Conservation (phyloP, 495 filamentous ascomycete genomes). For the Elasticomyces elasticus region DNA sequence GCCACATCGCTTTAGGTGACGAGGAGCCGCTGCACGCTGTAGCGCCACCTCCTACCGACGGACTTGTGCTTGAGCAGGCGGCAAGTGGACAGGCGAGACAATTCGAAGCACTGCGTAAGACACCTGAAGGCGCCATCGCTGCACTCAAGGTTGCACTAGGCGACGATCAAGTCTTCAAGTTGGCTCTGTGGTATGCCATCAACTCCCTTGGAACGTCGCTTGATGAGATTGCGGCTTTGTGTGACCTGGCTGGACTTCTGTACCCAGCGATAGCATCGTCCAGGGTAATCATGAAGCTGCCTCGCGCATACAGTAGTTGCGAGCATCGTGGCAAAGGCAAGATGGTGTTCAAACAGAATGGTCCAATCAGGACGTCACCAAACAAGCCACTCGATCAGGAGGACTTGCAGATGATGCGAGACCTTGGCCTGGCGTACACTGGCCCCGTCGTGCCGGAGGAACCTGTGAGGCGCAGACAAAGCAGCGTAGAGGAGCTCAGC, state of each 20-base stretch:
- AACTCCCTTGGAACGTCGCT: slow-evolving; percentile 55
- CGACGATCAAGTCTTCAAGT: slow-evolving; percentile 50
- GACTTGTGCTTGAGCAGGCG: slow-evolving; percentile 73
- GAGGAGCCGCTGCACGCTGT: slow-evolving; percentile 26
- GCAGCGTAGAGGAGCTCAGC: not conserved
- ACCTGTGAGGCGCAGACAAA: slow-evolving; percentile 5
- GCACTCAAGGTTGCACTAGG: slow-evolving; percentile 65
- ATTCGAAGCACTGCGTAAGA: slow-evolving; percentile 36
- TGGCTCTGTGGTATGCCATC: slow-evolving; percentile 71
- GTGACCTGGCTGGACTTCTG: slow-evolving; percentile 65
- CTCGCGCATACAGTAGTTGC: slow-evolving; percentile 56
- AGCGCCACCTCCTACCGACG: slow-evolving; percentile 29
- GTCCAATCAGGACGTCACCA: slow-evolving; percentile 17
- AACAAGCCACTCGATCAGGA: slow-evolving; percentile 5
- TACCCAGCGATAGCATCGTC: slow-evolving; percentile 57
- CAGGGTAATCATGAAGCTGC: slow-evolving; percentile 54
- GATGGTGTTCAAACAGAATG: slow-evolving; percentile 21
- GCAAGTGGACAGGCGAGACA: slow-evolving; percentile 56
- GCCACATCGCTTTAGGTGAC: slow-evolving; percentile 69
- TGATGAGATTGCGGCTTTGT: slow-evolving; percentile 63
- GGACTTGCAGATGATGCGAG: slow-evolving; percentile 13
- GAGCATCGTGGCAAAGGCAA: slow-evolving; percentile 50
- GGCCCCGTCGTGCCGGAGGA: slow-evolving; percentile 9
- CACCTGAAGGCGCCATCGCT: slow-evolving; percentile 62
- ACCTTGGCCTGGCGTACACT: slow-evolving; percentile 14